Evolutionary conservation across 2,329 filamentous ascomycete species (phyloP).

Genomic region (Colletotrichum cordylinicola): DNA sequence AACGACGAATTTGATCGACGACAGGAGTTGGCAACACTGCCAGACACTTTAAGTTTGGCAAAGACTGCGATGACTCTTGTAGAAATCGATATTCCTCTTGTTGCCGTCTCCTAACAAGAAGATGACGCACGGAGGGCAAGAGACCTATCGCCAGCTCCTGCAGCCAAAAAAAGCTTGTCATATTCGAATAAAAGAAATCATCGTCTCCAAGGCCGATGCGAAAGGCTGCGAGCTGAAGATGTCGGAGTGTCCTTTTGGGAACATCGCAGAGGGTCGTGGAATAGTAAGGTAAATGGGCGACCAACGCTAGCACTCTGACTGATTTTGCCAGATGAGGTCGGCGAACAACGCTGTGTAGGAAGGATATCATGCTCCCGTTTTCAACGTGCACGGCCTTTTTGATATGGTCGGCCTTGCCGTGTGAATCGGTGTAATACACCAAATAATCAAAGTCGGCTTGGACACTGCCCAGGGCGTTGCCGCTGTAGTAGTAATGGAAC

Average conservation of each 20-base stretch:
- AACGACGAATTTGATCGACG: not conserved
- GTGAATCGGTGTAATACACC: not conserved
- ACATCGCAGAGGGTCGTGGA: not conserved
- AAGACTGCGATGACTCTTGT: not conserved
- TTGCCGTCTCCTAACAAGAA: not conserved
- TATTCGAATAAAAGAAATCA: not conserved
- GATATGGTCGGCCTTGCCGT: no score
- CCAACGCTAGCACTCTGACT: not conserved
- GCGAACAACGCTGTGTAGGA: not conserved
- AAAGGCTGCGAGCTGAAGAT: fast-evolving
- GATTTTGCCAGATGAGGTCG: not conserved
- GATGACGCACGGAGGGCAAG: fast-evolving
- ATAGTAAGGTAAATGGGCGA: not conserved
- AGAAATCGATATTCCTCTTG: not conserved
- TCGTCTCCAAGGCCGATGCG: not conserved
- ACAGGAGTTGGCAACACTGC: not conserved
- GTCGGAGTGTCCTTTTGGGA: not conserved
- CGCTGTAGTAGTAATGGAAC: not conserved
- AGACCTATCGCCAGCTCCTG: not conserved
- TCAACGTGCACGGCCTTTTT: not conserved
- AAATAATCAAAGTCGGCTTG: not conserved
- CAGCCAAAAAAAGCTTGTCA: not conserved
- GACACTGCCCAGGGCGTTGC: not conserved
- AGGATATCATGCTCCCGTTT: not conserved
- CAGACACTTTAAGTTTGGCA: not conserved